A percentile compares a stretch with the other conserved stretches of the same genome.
These are phyloP conservation scores for Polytolypa hystricis DNA, from an alignment of 2,329 filamentous ascomycete species.

Conservation along the genomic window DNA sequence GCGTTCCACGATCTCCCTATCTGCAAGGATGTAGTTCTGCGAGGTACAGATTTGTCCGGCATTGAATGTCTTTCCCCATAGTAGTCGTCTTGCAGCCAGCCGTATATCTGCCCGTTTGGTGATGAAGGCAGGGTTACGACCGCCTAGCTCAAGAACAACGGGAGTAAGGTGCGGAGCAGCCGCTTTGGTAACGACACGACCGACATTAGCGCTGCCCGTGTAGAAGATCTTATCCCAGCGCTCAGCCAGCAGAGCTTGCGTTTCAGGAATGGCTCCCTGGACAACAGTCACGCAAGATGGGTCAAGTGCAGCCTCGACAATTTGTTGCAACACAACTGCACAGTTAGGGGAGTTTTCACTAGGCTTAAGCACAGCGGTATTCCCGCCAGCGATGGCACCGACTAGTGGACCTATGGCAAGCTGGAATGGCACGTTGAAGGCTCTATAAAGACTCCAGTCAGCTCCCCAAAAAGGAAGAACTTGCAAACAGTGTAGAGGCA, in stretches of 20 bases:
- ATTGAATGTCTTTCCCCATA: slow-evolving; percentile 82
- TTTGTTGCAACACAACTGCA: slow-evolving; percentile 67
- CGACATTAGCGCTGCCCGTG: slow-evolving; percentile 69
- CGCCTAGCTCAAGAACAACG: slow-evolving; percentile 79
- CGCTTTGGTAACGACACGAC: slow-evolving; percentile 79
- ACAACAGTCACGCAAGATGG: slow-evolving; percentile 62
- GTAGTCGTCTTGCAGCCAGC: slow-evolving; percentile 68
- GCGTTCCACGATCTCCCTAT: slow-evolving; percentile 57
- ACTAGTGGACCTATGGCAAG: slow-evolving; percentile 67
- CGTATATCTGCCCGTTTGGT: slow-evolving; percentile 70
- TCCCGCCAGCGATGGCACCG: slow-evolving; percentile 85
- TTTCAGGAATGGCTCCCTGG: slow-evolving; percentile 73
- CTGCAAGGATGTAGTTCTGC: slow-evolving; percentile 84
- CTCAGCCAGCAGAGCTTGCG: slow-evolving; percentile 67
- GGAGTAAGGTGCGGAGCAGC: slow-evolving; percentile 83
- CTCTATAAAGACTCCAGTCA: slow-evolving; percentile 30
- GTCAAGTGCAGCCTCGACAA: slow-evolving; percentile 67
- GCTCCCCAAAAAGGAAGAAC: too few species aligned
- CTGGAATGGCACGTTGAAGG: slow-evolving; percentile 90
- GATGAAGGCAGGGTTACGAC: slow-evolving; percentile 82
- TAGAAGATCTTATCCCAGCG: slow-evolving; percentile 99
- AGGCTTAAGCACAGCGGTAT: slow-evolving; percentile 82
- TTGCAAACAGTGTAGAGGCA: slow-evolving; percentile 61
- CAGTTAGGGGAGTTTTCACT: slow-evolving; percentile 69
- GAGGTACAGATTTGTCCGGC: slow-evolving; percentile 86